A percentile compares a stretch with the other conserved stretches of the same genome.
These are phyloP conservation scores for Boletellus ananiceps DNA, from an alignment of 768 basidiomycete species.

Conservation along the genomic window DNA sequence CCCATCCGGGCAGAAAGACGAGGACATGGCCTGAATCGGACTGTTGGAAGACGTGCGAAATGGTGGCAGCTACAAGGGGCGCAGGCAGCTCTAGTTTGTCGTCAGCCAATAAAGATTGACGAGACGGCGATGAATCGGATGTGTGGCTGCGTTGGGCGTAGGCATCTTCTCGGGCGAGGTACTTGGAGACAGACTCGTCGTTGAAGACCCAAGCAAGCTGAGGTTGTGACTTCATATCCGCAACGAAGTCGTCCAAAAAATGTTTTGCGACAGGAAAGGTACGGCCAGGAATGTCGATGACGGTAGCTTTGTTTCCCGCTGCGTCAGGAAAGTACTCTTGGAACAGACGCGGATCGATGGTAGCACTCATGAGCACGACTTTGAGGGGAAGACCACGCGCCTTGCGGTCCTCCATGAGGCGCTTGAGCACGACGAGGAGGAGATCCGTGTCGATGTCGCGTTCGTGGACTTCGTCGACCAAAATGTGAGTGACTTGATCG, in stretches of 20 bases:
- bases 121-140: constrained; percentile 2
- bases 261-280: constrained; percentile 82
- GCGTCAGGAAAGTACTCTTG: constrained; percentile 78
- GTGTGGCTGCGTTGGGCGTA: constrained; percentile 12
- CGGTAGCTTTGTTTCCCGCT: constrained; percentile 53
- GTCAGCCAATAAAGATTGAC: constrained; percentile 16
- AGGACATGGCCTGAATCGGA: constrained; percentile 84
- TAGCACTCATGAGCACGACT: constrained; percentile 92
- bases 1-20: constrained; percentile 92
- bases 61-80: constrained; percentile 73
- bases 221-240: constrained; percentile 40
- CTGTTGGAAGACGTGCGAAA: constrained; percentile 68
- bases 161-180: constrained; percentile 56
- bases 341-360: constrained; percentile 88
- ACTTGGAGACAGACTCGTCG: constrained; percentile 67
- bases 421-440: constrained; percentile 83
- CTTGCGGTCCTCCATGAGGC: constrained; percentile 70
- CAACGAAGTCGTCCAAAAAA: constrained; percentile 76
- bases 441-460: constrained; percentile 92
- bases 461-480: constrained; percentile 96
- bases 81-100: constrained; percentile 76
- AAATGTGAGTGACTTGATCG: constrained; percentile 81
- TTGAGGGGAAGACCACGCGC: constrained; percentile 69
- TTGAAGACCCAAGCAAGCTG: constrained; percentile 58
- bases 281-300: constrained; percentile 85